phyloP scores from a whole-genome alignment of 805 yeast genomes.

The Yarrowia alimentaria region DNA sequence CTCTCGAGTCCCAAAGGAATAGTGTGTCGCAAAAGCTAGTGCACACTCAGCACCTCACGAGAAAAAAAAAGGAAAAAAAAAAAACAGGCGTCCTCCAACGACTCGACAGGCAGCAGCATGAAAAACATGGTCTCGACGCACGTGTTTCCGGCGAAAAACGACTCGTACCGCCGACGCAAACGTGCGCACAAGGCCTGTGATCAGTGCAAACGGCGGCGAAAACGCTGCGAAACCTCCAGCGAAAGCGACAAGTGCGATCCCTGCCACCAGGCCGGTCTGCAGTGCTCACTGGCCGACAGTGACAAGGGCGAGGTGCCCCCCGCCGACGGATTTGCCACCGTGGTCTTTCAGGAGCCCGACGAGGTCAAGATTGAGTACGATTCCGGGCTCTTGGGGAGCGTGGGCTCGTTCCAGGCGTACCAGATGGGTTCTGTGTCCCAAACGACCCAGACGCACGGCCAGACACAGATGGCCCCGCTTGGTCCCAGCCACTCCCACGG shows the following conservation, averaged over 20 bases:
- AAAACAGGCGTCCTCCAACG: no score
- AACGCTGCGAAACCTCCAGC: constrained; percentile 39
- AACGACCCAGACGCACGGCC: no score
- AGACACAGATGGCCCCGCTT: no score
- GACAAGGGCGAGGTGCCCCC: background rate
- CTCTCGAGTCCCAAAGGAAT: no score
- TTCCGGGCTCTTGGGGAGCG: constrained; percentile 1
- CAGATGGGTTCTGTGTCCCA: no score
- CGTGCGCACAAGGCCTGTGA: constrained; percentile 46
- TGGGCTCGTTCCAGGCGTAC: constrained; percentile 14
- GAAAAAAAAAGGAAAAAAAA: no score
- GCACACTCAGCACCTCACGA: no score
- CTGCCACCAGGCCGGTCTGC: constrained; percentile 38
- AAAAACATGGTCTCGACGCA: constrained; percentile 36
- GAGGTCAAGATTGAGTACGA: constrained; percentile 17
- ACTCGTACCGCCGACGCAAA: constrained; percentile 44
- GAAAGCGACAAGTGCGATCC: constrained; percentile 39
- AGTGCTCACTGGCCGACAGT: constrained; percentile 36
- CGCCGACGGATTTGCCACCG: no score
- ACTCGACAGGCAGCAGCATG: no score
- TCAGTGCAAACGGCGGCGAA: constrained; percentile 43
- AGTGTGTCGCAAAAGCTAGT: no score
- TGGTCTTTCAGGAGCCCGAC: constrained; percentile 26
- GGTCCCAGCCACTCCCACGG: no score
- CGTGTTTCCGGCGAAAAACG: constrained; percentile 47